Conservation (phyloP, 2,329 filamentous ascomycete species). For the Sporothrix dimorphospora region DNA sequence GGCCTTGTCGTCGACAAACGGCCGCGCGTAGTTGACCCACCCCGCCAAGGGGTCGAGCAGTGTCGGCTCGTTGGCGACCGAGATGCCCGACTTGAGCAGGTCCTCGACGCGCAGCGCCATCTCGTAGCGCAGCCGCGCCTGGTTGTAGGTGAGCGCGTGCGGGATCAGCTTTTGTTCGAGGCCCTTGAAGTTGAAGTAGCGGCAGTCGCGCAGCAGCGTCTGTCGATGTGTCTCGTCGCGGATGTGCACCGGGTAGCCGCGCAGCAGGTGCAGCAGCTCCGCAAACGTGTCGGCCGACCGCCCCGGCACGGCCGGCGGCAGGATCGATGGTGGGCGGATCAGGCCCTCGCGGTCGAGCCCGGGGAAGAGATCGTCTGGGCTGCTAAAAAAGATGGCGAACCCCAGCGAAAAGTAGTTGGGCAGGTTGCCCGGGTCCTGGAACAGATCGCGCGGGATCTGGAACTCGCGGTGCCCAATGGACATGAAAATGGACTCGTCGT, state of each 20-base stretch:
- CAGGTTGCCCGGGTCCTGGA: constrained; percentile 82
- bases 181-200: constrained; percentile 91
- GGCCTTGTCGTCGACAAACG: constrained; percentile 76
- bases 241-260: constrained; percentile 81
- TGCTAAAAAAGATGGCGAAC: constrained; percentile 84
- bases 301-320: constrained; percentile 78
- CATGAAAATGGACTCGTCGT: constrained; percentile 89
- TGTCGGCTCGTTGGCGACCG: constrained; percentile 57
- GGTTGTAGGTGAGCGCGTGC: constrained; percentile 75
- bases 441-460: constrained; percentile 85
- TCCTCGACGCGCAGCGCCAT: constrained; percentile 82
- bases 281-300: constrained; percentile 82
- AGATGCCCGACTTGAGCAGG: constrained; percentile 83
- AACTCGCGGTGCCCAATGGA: constrained; percentile 86
- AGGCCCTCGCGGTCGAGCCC: constrained; percentile 78
- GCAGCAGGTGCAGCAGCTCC: constrained; percentile 78
- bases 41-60: constrained; percentile 40
- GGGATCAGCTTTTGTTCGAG: constrained; percentile 85
- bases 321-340: constrained; percentile 82
- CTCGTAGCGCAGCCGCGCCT: constrained; percentile 67
- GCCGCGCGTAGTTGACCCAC: constrained; percentile 79
- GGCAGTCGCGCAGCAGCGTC: constrained; percentile 79
- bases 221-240: constrained; percentile 74
- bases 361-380: constrained; percentile 79
- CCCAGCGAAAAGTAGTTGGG: constrained; percentile 95